Percentiles rank a stretch among this genome's conserved stretches.
phyloP scores from a whole-genome alignment of 2,329 filamentous ascomycete genomes.

The Aspergillus intermedius region DNA sequence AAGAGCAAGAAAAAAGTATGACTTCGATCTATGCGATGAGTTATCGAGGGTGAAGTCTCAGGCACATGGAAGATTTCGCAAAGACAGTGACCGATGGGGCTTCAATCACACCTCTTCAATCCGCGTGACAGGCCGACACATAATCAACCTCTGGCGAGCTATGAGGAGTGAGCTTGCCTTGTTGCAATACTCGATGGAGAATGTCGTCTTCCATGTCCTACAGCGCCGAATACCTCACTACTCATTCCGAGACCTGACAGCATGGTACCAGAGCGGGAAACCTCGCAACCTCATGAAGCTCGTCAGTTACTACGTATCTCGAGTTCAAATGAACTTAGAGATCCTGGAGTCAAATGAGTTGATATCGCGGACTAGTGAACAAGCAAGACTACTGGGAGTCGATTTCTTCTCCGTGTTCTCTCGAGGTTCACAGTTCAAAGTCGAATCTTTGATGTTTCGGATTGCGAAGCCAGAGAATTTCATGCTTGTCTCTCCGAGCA shows the following conservation, averaged over 20 bases:
- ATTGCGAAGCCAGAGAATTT: slow-evolving; percentile 97
- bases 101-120: slow-evolving; percentile 92
- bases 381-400: slow-evolving; percentile 83
- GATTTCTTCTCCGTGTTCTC: slow-evolving; percentile 97
- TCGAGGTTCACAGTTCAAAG: slow-evolving; percentile 94
- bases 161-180: slow-evolving; percentile 91
- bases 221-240: slow-evolving; percentile 87
- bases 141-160: slow-evolving; percentile 95
- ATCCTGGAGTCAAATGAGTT: slow-evolving; percentile 88
- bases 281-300: slow-evolving; percentile 66
- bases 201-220: slow-evolving; percentile 84
- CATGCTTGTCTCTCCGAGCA: slow-evolving; percentile 78
- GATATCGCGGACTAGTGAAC: slow-evolving; percentile 82
- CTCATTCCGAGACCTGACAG: slow-evolving; percentile 67
- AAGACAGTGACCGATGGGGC: slow-evolving; percentile 83
- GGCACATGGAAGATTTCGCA: slow-evolving; percentile 76
- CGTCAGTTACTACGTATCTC: slow-evolving; percentile 67
- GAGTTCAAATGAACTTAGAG: slow-evolving; percentile 77
- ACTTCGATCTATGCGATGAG: slow-evolving; percentile 85
- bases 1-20: slow-evolving; percentile 75
- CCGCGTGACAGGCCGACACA: slow-evolving; percentile 84
- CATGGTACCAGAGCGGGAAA: slow-evolving; percentile 69
- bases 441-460: slow-evolving; percentile 96
- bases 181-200: slow-evolving; percentile 93
- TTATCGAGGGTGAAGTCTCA: slow-evolving; percentile 82